Conservation (phyloP, 495 filamentous ascomycete genomes). For the Aspergillus leporis region DNA sequence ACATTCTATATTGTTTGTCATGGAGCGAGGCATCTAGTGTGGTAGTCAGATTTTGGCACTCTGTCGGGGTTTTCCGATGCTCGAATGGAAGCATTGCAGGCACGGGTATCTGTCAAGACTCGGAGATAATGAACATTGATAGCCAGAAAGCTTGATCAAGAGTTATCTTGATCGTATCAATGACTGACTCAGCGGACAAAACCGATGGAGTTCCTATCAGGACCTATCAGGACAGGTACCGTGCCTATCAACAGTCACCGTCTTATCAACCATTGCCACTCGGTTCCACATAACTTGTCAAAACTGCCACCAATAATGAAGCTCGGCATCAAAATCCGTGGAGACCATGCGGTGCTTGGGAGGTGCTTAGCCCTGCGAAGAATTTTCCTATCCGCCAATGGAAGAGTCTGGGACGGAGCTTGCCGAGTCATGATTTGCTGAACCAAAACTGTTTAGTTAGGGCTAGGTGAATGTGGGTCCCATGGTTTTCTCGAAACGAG, state of each 20-base stretch:
- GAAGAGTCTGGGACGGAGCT: not conserved
- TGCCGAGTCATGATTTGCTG: conserved; percentile 4
- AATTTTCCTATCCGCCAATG: conserved; percentile 2
- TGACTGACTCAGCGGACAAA: too few relatives aligned
- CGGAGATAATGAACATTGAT: not conserved
- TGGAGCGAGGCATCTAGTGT: not conserved
- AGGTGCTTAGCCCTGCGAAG: conserved; percentile 6
- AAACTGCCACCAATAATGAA: conserved; percentile 3
- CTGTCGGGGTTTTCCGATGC: conserved; percentile 3
- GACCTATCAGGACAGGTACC: not conserved
- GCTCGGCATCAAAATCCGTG: not conserved
- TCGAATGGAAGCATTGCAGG: not conserved
- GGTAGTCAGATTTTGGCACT: not conserved
- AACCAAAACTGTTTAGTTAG: conserved; percentile 1
- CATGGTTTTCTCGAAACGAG: conserved; percentile 14
- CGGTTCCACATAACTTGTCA: conserved; percentile 14
- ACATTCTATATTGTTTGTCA: not conserved
- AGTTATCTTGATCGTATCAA: not conserved
- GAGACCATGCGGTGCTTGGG: conserved; percentile 2
- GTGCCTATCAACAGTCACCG: conserved; percentile 18
- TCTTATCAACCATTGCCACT: conserved; percentile 17
- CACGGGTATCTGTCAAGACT: not conserved
- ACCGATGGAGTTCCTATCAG: not conserved
- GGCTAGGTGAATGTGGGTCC: conserved; percentile 2
- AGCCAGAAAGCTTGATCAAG: not conserved